Evolutionary conservation across 768 basidiomycete species (phyloP), one percentile per base, ranked within the genome.

Genomic region (Lanmaoa pseudosensibilis): DNA sequence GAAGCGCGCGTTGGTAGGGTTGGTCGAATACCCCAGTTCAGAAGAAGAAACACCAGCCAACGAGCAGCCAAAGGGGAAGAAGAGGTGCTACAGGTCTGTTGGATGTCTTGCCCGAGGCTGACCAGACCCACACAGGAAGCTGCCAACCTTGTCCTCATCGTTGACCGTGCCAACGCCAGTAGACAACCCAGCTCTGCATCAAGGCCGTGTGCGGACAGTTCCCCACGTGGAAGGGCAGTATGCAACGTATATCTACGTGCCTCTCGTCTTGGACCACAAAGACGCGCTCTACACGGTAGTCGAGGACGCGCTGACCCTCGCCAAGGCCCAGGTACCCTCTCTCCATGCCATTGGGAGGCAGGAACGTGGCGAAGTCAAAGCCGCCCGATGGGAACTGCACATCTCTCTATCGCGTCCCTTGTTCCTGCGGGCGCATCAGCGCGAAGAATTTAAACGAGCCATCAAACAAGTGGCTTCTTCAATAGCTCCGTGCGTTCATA

Each of bases 221-320:
- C 92, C 92, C 2, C 91, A 92, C 66, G 84, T 93, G 5, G 88
- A 92, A 13, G 95, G 95, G 0, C 93, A 95, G 66, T 95, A 83
- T 68, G 85, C 86, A 1, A 78, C 88, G 5, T 84, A 95, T 73
- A 79, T 94, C 51, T 95, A 88, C 67, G 76, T 92, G 12, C 82
- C 86, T 0, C 65, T 95, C 66, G 60, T 67, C 51, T 61, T 88
- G 30, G 70, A 74, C 46, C 75, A 67, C 38, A 68, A 63, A 33
- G 77, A 81, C 19, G 60, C 73, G 15, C 72, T 92, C 45, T 72
- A 75, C 58, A 70, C 72, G 25, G 59, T 85, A 13, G 59, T 89
- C 25, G 68, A 75, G 54, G 75, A 78, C 18, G 79, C 80, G 2
- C 59, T 85, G 18, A 48, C 56, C 4, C 68, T 75, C 25, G 80